Evolutionary conservation across 345 rosid genomes (phyloP).

Genomic region (Gossypium raimondii): DNA sequence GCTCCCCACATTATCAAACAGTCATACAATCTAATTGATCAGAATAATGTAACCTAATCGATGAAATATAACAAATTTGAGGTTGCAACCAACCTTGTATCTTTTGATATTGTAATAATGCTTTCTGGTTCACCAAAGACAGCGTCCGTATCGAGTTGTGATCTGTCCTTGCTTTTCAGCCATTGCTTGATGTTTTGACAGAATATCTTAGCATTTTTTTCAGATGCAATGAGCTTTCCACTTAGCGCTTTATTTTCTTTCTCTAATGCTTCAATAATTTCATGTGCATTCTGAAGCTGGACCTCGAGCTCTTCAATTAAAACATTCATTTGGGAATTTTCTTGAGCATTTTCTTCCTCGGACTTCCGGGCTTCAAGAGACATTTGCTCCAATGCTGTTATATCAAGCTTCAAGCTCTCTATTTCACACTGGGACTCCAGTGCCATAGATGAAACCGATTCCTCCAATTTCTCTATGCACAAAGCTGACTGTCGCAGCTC

Average conservation of each 20-base stretch:
- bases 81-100: constrained; percentile 30
- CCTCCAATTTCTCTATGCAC: constrained; percentile 64
- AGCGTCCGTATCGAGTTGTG: constrained; percentile 22
- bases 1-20: constrained; percentile 3
- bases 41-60: constrained; percentile 7
- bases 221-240: constrained; percentile 32
- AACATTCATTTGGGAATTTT: constrained; percentile 38
- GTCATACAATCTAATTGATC: not conserved
- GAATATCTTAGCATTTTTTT: constrained; percentile 28
- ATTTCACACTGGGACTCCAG: constrained; percentile 77
- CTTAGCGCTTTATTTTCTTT: constrained; percentile 54
- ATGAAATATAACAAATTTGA: constrained; percentile 9
- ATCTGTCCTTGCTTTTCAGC: constrained; percentile 29
- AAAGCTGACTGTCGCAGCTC: constrained; percentile 47
- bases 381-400: constrained; percentile 52
- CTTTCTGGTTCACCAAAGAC: constrained; percentile 23
- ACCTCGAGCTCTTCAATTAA: constrained; percentile 46
- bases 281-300: constrained; percentile 39
- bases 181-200: constrained; percentile 36
- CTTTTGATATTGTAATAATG: constrained; percentile 20
- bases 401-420: constrained; percentile 80
- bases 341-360: constrained; percentile 48
- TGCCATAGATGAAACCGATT: constrained; percentile 49
- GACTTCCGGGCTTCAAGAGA: constrained; percentile 47
- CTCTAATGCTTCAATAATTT: constrained; percentile 32